A percentile compares a stretch with the other conserved stretches of the same genome.
These are phyloP conservation scores for Penicillium sp. DNA, from an alignment of 2,329 filamentous ascomycete genomes.

Conservation along the genomic window DNA sequence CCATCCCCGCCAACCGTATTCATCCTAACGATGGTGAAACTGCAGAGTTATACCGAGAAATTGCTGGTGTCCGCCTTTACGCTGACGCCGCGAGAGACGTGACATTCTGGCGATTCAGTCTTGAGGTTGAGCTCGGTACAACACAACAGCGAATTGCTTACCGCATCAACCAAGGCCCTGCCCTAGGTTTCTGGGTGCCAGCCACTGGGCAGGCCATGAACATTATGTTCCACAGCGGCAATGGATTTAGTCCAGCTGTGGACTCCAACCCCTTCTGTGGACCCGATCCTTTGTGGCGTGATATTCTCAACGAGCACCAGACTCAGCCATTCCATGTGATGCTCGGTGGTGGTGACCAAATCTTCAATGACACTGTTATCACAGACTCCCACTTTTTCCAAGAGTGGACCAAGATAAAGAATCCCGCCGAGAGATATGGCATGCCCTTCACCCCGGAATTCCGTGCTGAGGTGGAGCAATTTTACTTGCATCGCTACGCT, in stretches of 20 bases:
- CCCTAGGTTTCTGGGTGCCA: slow-evolving; percentile 92
- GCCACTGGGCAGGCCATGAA: slow-evolving; percentile 85
- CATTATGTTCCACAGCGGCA: slow-evolving; percentile 98
- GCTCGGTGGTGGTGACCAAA: slow-evolving; percentile 94
- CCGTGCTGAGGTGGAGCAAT: slow-evolving; percentile 82
- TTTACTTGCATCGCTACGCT: slow-evolving; percentile 84
- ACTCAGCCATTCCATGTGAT: slow-evolving; percentile 94
- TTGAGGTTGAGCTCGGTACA: slow-evolving; percentile 81
- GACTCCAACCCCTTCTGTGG: slow-evolving; percentile 80
- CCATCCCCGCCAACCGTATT: slow-evolving; percentile 49
- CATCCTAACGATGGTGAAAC: slow-evolving; percentile 70
- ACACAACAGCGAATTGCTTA: slow-evolving; percentile 87
- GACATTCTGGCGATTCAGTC: slow-evolving; percentile 96
- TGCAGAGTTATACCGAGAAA: slow-evolving; percentile 75
- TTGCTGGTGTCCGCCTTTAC: slow-evolving; percentile 79
- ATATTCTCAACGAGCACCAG: slow-evolving; percentile 90
- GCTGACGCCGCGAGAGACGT: slow-evolving; percentile 78
- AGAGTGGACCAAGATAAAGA: slow-evolving; percentile 80
- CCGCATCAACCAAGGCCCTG: slow-evolving; percentile 87
- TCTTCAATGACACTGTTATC: slow-evolving; percentile 88
- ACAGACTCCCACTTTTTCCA: slow-evolving; percentile 73
- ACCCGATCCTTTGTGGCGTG: slow-evolving; percentile 94
- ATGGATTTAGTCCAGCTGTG: slow-evolving; percentile 83
- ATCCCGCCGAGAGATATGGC: slow-evolving; percentile 74
- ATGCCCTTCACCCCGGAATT: slow-evolving; percentile 76